phyloP scores from a whole-genome alignment of 306 rosid genomes.

The Prunus mira region DNA sequence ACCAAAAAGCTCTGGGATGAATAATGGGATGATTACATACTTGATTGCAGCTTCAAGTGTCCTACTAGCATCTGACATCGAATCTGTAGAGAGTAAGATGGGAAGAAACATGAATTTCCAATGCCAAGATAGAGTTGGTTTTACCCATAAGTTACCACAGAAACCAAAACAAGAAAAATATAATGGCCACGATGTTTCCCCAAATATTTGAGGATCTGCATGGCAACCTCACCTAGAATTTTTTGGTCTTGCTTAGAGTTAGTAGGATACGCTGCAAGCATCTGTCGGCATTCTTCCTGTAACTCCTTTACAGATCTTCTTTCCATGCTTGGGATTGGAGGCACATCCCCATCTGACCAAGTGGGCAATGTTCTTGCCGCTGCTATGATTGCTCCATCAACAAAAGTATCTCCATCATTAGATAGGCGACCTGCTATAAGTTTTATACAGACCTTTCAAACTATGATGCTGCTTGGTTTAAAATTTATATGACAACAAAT shows the following conservation, averaged over 20 bases:
- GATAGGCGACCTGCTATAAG: slow-evolving; percentile 56
- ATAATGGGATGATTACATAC: slow-evolving; percentile 36
- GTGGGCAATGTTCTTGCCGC: slow-evolving; percentile 85
- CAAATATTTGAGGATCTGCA: not conserved
- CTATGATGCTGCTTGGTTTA: slow-evolving; percentile 11
- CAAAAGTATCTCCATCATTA: slow-evolving; percentile 54
- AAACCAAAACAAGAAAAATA: not conserved
- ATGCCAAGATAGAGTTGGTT: not conserved
- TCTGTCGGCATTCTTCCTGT: slow-evolving; percentile 68
- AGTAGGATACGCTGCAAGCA: slow-evolving; percentile 62
- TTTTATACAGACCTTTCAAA: slow-evolving; percentile 8
- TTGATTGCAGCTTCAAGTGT: slow-evolving; percentile 68
- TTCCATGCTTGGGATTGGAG: slow-evolving; percentile 80
- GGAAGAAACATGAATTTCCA: slow-evolving; percentile 21
- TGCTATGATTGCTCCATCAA: slow-evolving; percentile 87
- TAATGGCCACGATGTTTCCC: not conserved
- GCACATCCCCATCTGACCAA: slow-evolving; percentile 85
- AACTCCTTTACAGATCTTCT: slow-evolving; percentile 68
- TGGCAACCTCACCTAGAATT: slow-evolving; percentile 48
- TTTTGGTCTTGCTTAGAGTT: slow-evolving; percentile 68
- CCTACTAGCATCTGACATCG: slow-evolving; percentile 54
- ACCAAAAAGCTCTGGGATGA: slow-evolving; percentile 13
- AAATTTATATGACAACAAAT: not conserved
- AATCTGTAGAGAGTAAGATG: slow-evolving; percentile 43
- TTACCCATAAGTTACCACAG: not conserved